Evolutionary conservation across 2,329 filamentous ascomycete species (phyloP).

Genomic region (Penicillium sclerotigenum): DNA sequence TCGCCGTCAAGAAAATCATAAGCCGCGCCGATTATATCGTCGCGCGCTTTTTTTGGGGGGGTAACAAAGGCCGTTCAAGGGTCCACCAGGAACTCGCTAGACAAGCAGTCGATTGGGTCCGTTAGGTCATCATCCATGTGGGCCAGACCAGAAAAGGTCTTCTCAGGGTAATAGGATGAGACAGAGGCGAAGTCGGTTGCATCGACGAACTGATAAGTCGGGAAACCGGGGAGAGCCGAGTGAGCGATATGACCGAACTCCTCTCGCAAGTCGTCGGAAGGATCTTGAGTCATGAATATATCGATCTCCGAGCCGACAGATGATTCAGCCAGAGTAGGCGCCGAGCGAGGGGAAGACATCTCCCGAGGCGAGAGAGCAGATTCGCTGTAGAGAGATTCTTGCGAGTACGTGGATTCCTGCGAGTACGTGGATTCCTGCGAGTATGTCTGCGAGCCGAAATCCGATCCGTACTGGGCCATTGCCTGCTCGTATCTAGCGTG

Average conservation of each 20-base stretch:
- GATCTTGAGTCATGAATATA: slow-evolving; percentile 40
- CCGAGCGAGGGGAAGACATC: slow-evolving; percentile 38
- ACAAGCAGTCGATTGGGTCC: slow-evolving; percentile 40
- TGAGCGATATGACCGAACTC: slow-evolving; percentile 32
- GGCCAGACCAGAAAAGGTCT: slow-evolving; percentile 27
- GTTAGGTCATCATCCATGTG: slow-evolving; percentile 33
- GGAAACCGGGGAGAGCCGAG: slow-evolving; percentile 31
- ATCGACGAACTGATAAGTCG: slow-evolving; percentile 24
- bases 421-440: slow-evolving; percentile 25
- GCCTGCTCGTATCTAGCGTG: slow-evolving; percentile 24
- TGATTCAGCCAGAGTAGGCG: slow-evolving; percentile 35
- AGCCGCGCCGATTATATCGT: slow-evolving; percentile 11
- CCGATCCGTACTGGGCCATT: slow-evolving; percentile 20
- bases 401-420: slow-evolving; percentile 25
- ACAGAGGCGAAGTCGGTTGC: slow-evolving; percentile 29
- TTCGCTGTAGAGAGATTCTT: slow-evolving; percentile 32
- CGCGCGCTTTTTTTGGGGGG: slow-evolving; percentile 9
- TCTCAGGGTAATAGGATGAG: slow-evolving; percentile 36
- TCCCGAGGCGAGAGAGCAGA: slow-evolving; percentile 30
- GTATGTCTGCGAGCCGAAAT: slow-evolving; percentile 18
- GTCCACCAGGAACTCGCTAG: slow-evolving; percentile 39
- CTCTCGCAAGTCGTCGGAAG: slow-evolving; percentile 27
- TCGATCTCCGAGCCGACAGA: slow-evolving; percentile 39
- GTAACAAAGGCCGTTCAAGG: slow-evolving; percentile 13
- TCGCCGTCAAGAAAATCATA: slow-evolving; percentile 14